phyloP scores from a whole-genome alignment of 73 alveolate genomes.

The Paramecium tetraurelia region DNA sequence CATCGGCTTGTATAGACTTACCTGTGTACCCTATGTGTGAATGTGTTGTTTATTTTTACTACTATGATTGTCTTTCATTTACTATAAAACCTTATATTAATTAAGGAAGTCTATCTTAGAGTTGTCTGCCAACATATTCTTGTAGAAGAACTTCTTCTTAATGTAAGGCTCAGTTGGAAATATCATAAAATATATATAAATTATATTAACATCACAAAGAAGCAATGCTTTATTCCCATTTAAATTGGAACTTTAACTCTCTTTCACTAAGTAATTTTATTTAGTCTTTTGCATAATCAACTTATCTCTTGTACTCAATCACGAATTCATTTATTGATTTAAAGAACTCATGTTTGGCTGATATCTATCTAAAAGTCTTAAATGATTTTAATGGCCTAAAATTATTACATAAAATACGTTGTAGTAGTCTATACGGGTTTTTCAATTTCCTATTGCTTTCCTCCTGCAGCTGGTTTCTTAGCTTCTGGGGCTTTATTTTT shows the following conservation, averaged over 20 bases:
- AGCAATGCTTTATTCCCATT: constrained; percentile 56
- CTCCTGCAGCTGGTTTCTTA: constrained; percentile 48
- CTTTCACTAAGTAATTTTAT: constrained; percentile 30
- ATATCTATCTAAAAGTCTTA: constrained; percentile 48
- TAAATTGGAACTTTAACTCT: constrained; percentile 55
- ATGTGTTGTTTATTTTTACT: background rate
- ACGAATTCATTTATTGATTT: background rate
- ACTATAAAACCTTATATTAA: background rate
- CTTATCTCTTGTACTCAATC: constrained; percentile 13
- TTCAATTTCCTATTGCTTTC: background rate
- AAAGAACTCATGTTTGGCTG: constrained; percentile 38
- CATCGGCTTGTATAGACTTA: background rate
- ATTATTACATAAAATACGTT: background rate
- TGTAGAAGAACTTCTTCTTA: constrained; percentile 1
- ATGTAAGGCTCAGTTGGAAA: background rate
- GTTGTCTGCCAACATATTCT: background rate
- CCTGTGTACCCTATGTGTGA: background rate
- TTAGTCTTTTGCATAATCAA: background rate
- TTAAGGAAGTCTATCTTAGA: background rate
- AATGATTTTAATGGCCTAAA: constrained; percentile 50
- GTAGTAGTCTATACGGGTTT: background rate
- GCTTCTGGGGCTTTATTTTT: constrained; percentile 34
- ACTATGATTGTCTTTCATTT: background rate
- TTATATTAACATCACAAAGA: constrained; percentile 45
- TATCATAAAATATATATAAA: background rate